Conservation (phyloP, 495 filamentous ascomycete genomes). For the Aspergillus asperescens region DNA sequence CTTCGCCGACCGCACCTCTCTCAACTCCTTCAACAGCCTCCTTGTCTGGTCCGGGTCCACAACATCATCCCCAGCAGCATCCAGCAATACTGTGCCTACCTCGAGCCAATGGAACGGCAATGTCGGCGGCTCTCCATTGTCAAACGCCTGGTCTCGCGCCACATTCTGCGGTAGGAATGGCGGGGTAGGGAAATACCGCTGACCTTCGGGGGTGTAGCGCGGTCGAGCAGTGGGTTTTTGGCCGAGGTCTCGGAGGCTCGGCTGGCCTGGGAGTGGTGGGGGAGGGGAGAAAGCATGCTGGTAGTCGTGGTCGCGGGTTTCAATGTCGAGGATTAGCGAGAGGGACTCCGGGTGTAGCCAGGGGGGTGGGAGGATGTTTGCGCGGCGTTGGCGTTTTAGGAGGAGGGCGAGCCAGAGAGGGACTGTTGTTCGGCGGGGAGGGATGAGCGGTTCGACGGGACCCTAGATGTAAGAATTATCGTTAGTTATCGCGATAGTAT, state of each 20-base stretch:
- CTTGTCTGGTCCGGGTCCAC: slow-evolving; percentile 68
- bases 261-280: slow-evolving; percentile 53
- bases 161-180: slow-evolving; percentile 42
- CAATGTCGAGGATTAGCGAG: slow-evolving; percentile 66
- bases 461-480: slow-evolving; percentile 59
- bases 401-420: slow-evolving; percentile 97
- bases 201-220: slow-evolving; percentile 38
- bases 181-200: slow-evolving; percentile 38
- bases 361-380: slow-evolving; percentile 84
- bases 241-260: slow-evolving; percentile 29
- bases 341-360: slow-evolving; percentile 79
- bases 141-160: slow-evolving; percentile 24
- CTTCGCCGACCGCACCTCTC: slow-evolving; percentile 87
- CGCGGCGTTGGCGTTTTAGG: slow-evolving; percentile 88
- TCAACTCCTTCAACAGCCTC: slow-evolving; percentile 69
- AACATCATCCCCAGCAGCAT: slow-evolving; percentile 80
- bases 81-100: slow-evolving; percentile 75
- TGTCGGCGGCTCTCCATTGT: slow-evolving; percentile 40
- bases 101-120: slow-evolving; percentile 95
- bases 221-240: slow-evolving; percentile 27
- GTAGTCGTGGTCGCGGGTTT: slow-evolving; percentile 58
- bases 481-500: neutral
- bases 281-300: slow-evolving; percentile 67
- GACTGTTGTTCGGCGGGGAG: slow-evolving; percentile 72
- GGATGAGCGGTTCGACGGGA: slow-evolving; percentile 64